Evolutionary conservation across 2,329 filamentous ascomycete genomes (phyloP), one percentile per base, ranked within the genome.

Genomic region (Biscogniauxia sp.): DNA sequence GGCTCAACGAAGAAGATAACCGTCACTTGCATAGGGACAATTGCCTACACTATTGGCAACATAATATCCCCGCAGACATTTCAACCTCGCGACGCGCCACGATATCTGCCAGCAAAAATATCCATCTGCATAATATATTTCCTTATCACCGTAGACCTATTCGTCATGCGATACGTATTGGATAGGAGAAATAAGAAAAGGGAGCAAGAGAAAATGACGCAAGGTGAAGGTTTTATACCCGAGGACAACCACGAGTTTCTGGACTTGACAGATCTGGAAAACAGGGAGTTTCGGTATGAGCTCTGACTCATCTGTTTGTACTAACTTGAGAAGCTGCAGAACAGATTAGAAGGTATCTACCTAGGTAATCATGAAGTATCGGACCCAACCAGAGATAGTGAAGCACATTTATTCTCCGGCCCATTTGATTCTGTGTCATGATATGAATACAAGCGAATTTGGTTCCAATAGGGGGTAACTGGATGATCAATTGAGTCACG

Each of bases 41-140:
- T 76, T n/a, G 72, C 71, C 1, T 76, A 77, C 57, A 74, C 71
- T 0, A 69, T 77, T 9, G 77, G 76, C 19, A 79, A 79, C 57
- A 78, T 78, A 58, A 77, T 79, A 54, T 73, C 71, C 0, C 77
- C 76, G 1, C 76, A 78, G 57, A 78, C 75, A 0, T 79, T 79
- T 62, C 74, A 75, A 60, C 67, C 70, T 6, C 68, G 69, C 5
- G 74, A 76, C 23, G 74, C 69, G 0, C 67, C 68, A 23, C 57
- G 64, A 15, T 69, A 69, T 32, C 58, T 68, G 6, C 68, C 66
- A 20, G 68, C 68, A 25, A 52, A 63, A 41, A 65, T 66, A 51
- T 59, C 64, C 41, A 56, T 68, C 28, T 58, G 68, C 15, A 70
- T 71, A 37, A 70, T 70, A 20, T 70, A 68, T 51, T 52, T 68